Conservation (phyloP, 306 rosid species). For the Dicorynia guianensis region DNA sequence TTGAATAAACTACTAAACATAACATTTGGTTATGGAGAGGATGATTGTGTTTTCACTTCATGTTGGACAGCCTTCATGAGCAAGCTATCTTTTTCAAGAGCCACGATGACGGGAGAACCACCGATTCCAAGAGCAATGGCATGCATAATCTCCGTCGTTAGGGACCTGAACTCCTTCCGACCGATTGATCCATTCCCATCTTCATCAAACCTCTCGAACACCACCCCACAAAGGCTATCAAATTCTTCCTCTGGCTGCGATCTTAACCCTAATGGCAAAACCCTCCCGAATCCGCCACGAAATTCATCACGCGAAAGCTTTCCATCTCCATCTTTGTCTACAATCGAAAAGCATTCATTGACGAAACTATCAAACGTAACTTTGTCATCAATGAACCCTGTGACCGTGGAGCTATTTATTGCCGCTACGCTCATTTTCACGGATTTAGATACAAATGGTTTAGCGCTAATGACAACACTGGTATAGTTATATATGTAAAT, state of each 20-base stretch:
- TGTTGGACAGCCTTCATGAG: conserved; percentile 65
- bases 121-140: conserved; percentile 71
- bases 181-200: conserved; percentile 56
- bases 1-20: not conserved
- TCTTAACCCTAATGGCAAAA: conserved; percentile 52
- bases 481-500: not conserved
- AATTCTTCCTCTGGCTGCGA: conserved; percentile 39
- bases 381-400: conserved; percentile 50
- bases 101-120: conserved; percentile 61
- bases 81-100: conserved; percentile 57
- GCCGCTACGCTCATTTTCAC: conserved; percentile 49
- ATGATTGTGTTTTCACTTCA: conserved; percentile 36
- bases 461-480: not conserved
- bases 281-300: conserved; percentile 38
- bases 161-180: conserved; percentile 45
- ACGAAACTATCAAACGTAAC: conserved; percentile 49
- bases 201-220: conserved; percentile 58
- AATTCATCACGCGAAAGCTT: conserved; percentile 54
- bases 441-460: not conserved
- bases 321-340: conserved; percentile 55
- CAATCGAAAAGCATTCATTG: conserved; percentile 44
- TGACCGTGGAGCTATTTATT: conserved; percentile 53
- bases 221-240: conserved; percentile 17
- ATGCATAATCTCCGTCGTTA: conserved; percentile 62
- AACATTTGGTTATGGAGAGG: not conserved